Conservation (phyloP, 306 rosid genomes). For the Senna tora region DNA sequence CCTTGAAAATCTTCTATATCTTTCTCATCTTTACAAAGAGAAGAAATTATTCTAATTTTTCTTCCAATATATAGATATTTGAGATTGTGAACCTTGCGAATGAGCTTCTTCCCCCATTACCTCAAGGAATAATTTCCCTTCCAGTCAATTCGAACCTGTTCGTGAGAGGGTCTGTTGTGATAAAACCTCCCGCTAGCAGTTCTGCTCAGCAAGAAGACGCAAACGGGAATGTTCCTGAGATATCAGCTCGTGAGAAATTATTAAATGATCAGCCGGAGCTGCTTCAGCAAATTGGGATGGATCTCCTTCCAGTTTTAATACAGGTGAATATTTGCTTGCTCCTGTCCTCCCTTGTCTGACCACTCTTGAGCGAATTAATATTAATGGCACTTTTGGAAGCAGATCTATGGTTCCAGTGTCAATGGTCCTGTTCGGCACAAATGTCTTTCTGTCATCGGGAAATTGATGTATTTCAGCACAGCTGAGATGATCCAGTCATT, state of each 20-base stretch:
- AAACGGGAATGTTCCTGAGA: constrained; percentile 65
- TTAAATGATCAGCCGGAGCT: constrained; percentile 91
- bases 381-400: neutral
- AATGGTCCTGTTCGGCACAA: constrained; percentile 95
- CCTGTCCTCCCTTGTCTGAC: neutral
- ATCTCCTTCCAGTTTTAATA: constrained; percentile 87
- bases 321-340: neutral
- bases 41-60: constrained; percentile 2
- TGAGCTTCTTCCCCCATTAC: constrained; percentile 95
- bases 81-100: constrained; percentile 96
- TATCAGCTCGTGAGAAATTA: constrained; percentile 88
- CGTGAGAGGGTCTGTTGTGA: constrained; percentile 75
- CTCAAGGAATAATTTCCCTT: constrained; percentile 88
- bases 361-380: neutral
- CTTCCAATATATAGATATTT: constrained; percentile 60
- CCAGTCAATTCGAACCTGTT: constrained; percentile 69
- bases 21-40: neutral
- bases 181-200: constrained; percentile 70
- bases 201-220: constrained; percentile 85
- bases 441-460: constrained; percentile 92
- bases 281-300: constrained; percentile 90
- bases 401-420: constrained; percentile 98
- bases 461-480: constrained; percentile 88
- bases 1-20: constrained; percentile 24
- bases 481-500: constrained; percentile 97